Conservation (phyloP, 768 basidiomycete genomes). For the Psilocybe subaeruginosa region DNA sequence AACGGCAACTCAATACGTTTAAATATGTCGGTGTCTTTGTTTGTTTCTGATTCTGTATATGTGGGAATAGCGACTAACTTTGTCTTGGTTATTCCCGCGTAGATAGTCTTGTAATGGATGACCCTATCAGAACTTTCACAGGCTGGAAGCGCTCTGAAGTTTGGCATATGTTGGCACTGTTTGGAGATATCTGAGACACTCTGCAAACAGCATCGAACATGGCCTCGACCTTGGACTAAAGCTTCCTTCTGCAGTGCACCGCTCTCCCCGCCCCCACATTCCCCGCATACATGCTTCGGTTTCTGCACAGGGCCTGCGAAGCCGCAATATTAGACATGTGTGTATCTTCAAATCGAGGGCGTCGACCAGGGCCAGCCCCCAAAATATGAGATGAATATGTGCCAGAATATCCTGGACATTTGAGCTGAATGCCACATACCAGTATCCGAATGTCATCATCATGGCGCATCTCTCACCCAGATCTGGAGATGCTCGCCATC, state of each 20-base stretch:
- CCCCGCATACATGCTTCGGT: neutral
- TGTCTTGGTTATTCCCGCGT: neutral
- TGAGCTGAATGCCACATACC: neutral
- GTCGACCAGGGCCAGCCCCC: neutral
- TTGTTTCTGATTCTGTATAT: neutral
- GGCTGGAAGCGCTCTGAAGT: neutral
- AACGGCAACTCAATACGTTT: neutral
- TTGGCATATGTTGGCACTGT: neutral
- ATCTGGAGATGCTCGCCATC: constrained; percentile 29
- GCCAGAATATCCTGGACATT: constrained; percentile 8
- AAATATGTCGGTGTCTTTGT: neutral
- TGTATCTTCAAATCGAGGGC: neutral
- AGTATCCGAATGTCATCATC: neutral
- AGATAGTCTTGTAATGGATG: neutral
- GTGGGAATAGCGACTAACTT: neutral
- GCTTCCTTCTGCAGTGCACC: neutral
- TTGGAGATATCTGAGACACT: neutral
- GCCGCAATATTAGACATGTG: neutral
- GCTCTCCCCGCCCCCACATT: neutral
- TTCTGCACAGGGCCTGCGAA: neutral
- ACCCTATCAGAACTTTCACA: neutral
- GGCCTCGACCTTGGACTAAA: neutral
- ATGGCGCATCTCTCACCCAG: constrained; percentile 8
- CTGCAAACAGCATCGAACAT: neutral
- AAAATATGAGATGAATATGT: neutral